Evolutionary conservation across 1,284 basidiomycete genomes (phyloP).

Genomic region (Rhodotorula mucilaginosa): DNA sequence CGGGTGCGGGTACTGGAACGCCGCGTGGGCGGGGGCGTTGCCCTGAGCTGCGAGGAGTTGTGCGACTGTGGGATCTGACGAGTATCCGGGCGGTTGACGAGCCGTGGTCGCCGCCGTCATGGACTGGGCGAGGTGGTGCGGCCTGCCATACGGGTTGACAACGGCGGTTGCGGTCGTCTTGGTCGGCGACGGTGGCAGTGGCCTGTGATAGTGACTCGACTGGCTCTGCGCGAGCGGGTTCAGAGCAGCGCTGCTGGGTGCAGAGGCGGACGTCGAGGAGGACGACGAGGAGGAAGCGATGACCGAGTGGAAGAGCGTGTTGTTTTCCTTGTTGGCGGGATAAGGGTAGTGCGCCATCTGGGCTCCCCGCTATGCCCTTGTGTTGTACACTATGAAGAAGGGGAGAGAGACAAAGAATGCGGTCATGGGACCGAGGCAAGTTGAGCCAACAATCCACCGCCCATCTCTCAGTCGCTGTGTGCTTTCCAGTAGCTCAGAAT

Average conservation of each 20-base stretch:
- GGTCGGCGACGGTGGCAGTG: background rate
- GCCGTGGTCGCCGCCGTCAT: background rate
- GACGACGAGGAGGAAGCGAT: background rate
- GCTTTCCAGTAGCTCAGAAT: too few species aligned
- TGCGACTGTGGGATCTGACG: slow-evolving; percentile 36
- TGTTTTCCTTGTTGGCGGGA: slow-evolving; percentile 12
- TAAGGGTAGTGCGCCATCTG: background rate
- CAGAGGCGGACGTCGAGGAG: background rate
- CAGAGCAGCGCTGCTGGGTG: slow-evolving; percentile 4
- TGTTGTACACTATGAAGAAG: too few species aligned
- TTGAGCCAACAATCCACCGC: too few species aligned
- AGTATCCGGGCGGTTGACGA: background rate
- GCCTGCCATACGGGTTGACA: slow-evolving; percentile 33
- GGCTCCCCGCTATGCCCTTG: background rate
- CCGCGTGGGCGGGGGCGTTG: slow-evolving; percentile 9
- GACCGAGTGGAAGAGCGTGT: background rate
- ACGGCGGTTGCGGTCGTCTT: slow-evolving; percentile 4
- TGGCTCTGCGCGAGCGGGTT: slow-evolving; percentile 1
- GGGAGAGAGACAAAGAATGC: too few species aligned
- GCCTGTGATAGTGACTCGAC: background rate
- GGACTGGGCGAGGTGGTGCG: slow-evolving; percentile 5
- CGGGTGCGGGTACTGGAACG: background rate
- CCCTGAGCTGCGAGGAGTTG: slow-evolving; percentile 32
- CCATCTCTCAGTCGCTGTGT: too few species aligned
- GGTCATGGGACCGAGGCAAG: too few species aligned